These are phyloP conservation scores for Daldinia caldariorum DNA, from an alignment of 495 filamentous ascomycete genomes.

Conservation along the genomic window DNA sequence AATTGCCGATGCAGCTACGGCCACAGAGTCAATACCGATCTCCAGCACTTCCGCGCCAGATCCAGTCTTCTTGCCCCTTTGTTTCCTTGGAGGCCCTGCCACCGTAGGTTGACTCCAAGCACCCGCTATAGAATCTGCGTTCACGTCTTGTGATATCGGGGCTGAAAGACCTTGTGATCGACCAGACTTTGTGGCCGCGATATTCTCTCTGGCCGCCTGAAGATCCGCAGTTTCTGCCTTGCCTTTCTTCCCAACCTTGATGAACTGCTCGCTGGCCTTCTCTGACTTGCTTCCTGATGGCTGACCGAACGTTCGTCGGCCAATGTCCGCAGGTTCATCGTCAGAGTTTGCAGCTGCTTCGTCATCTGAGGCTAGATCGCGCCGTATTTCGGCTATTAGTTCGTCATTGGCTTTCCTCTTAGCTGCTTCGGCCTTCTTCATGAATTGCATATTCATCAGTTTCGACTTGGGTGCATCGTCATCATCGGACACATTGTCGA, in stretches of 20 bases:
- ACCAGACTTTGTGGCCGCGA: constrained; percentile 13
- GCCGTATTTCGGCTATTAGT: constrained; percentile 75
- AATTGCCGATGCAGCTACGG: constrained; percentile 38
- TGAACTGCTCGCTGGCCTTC: constrained; percentile 30
- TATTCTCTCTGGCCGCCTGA: constrained; percentile 35
- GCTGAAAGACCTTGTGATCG: constrained; percentile 44
- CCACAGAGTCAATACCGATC: constrained; percentile 40
- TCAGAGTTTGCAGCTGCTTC: constrained; percentile 62
- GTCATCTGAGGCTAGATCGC: constrained; percentile 69
- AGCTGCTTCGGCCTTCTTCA: constrained; percentile 85
- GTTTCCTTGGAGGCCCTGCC: constrained; percentile 39
- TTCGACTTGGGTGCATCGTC: constrained; percentile 57
- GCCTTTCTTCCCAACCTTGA: constrained; percentile 43
- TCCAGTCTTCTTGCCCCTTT: constrained; percentile 40
- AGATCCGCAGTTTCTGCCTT: constrained; percentile 42
- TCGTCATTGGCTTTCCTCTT: constrained; percentile 83
- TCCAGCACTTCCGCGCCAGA: constrained; percentile 43
- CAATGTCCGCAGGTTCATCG: constrained; percentile 66
- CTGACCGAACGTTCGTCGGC: constrained; percentile 72
- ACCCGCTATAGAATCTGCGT: constrained; percentile 38
- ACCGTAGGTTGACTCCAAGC: constrained; percentile 44
- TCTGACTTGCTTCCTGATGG: constrained; percentile 49
- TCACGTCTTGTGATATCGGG: constrained; percentile 22
- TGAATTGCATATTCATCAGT: constrained; percentile 66
- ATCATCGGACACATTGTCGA: constrained; percentile 60